Conservation (phyloP, 1,284 basidiomycete species). For the Malassezia japonica region DNA sequence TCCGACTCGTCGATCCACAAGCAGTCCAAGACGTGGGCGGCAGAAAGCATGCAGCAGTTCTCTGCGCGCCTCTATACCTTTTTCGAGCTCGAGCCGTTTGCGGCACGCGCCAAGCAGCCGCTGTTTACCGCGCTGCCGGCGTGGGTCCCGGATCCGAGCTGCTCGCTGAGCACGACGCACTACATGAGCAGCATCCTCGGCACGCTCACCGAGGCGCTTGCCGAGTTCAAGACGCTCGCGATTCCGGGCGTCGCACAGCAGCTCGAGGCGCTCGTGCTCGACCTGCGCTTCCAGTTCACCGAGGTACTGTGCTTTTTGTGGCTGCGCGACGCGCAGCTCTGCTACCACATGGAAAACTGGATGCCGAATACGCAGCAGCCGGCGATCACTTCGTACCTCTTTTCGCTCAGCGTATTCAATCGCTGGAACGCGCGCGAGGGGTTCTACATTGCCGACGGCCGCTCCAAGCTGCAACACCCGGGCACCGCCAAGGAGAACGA, state of each 20-base stretch:
- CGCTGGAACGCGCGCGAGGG: constrained; percentile 67
- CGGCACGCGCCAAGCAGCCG: constrained; percentile 58
- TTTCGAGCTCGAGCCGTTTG: constrained; percentile 64
- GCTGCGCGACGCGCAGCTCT: constrained; percentile 72
- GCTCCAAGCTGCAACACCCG: constrained; percentile 27
- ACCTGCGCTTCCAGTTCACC: constrained; percentile 75
- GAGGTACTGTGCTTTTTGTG: constrained; percentile 71
- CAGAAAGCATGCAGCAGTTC: constrained; percentile 80
- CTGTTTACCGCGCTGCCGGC: constrained; percentile 53
- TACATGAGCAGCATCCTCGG: constrained; percentile 68
- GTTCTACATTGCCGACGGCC: constrained; percentile 72
- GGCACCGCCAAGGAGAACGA: constrained; percentile 17
- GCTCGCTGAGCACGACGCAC: constrained; percentile 71
- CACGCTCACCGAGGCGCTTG: constrained; percentile 75
- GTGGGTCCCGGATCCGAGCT: constrained; percentile 65
- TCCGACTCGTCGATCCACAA: constrained; percentile 56
- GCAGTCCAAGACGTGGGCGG: constrained; percentile 79
- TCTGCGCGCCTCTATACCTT: constrained; percentile 76
- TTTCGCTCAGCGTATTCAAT: constrained; percentile 72
- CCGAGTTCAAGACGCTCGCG: constrained; percentile 70
- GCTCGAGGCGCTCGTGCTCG: constrained; percentile 64
- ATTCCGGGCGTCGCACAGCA: constrained; percentile 61
- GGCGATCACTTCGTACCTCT: constrained; percentile 56
- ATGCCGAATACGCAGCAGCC: constrained; percentile 54
- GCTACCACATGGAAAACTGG: constrained; percentile 83